Conservation (phyloP, 495 filamentous ascomycete species). For the Tuber brumale region DNA sequence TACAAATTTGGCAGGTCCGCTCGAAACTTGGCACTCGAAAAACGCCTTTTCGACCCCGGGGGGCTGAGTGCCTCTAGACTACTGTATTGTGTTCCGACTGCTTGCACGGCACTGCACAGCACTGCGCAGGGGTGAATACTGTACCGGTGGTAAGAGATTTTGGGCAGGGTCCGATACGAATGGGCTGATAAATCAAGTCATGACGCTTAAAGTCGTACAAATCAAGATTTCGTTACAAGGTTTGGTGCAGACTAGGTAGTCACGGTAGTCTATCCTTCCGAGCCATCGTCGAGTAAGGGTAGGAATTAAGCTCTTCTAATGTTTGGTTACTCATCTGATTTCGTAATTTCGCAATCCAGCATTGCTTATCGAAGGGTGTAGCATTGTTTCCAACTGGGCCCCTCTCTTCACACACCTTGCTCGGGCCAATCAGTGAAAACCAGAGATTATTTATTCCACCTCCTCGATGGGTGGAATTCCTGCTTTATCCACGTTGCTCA, state of each 20-base stretch:
- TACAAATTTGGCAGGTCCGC: background rate
- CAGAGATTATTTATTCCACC: constrained; percentile 46
- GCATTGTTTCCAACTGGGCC: background rate
- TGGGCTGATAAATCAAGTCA: background rate
- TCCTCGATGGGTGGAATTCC: constrained; percentile 50
- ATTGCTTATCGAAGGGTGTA: background rate
- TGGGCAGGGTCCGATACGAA: background rate
- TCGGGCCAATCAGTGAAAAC: background rate
- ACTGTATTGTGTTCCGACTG: background rate
- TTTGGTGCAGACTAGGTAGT: background rate
- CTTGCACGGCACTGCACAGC: background rate
- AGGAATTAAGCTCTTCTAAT: background rate
- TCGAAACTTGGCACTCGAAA: background rate
- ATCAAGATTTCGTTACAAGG: background rate
- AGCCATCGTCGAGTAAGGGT: background rate
- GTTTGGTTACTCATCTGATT: background rate
- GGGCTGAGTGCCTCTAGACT: background rate
- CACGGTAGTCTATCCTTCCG: background rate
- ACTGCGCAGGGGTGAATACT: background rate
- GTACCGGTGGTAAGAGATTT: background rate
- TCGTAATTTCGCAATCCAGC: background rate
- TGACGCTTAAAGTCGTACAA: background rate
- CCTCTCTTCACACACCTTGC: background rate
- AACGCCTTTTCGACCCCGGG: background rate
- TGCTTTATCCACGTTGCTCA: constrained; percentile 55